Percentiles rank a stretch among this genome's conserved stretches.
Evolutionary conservation across 139 green algal species (phyloP).

Genomic region (Zygnema circumcarinatum): DNA sequence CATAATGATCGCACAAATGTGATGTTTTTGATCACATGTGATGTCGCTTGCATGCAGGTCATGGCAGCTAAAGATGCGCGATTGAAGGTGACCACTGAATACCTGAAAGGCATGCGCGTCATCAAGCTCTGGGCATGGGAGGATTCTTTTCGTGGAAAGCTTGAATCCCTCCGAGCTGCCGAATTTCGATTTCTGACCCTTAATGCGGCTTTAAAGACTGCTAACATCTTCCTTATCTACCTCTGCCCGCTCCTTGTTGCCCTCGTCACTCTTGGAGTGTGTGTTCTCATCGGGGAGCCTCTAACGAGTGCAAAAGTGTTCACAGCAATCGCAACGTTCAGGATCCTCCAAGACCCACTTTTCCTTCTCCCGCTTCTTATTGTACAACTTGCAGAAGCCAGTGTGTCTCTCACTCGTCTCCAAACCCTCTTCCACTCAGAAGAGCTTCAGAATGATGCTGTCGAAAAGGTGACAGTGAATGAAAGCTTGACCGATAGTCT

Average conservation of each 20-base stretch:
- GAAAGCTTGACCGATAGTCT: not conserved
- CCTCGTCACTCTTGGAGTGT: not conserved
- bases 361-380: conserved; percentile 17
- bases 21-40: too few species aligned
- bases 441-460: conserved; percentile 24
- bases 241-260: conserved; percentile 20
- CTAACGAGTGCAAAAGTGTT: conserved; percentile 15
- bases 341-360: conserved; percentile 29
- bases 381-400: conserved; percentile 8
- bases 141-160: not conserved
- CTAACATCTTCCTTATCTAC: conserved; percentile 33
- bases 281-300: not conserved
- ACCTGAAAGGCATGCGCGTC: conserved; percentile 15
- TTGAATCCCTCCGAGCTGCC: not conserved
- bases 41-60: too few species aligned
- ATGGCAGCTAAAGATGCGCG: conserved; percentile 29
- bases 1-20: too few species aligned
- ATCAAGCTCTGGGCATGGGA: conserved; percentile 38
- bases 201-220: not conserved
- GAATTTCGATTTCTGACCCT: not conserved
- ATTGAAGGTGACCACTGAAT: conserved; percentile 38
- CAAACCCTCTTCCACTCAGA: not conserved
- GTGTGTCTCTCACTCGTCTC: conserved; percentile 22
- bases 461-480: not conserved
- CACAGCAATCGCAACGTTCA: conserved; percentile 35